Conservation (phyloP, 768 basidiomycete genomes). For the Austroboletus eburneus region DNA sequence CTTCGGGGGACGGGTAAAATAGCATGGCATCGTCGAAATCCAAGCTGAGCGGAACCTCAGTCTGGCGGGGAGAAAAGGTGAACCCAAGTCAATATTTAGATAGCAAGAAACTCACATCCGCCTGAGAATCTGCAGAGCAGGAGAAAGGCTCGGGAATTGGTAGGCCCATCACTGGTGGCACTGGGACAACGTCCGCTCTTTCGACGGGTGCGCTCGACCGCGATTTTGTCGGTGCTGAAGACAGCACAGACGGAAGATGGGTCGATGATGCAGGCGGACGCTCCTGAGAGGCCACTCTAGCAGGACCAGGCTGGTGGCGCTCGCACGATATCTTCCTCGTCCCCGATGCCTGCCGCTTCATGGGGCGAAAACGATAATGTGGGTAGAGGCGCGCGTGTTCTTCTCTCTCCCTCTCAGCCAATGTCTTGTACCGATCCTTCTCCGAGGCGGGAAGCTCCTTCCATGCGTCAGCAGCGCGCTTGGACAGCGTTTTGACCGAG, state of each 20-base stretch:
- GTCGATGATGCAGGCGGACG: neutral
- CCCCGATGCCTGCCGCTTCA: slow-evolving; percentile 33
- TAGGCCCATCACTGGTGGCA: neutral
- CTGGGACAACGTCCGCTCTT: neutral
- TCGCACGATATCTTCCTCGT: slow-evolving; percentile 17
- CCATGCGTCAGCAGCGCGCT: slow-evolving; percentile 77
- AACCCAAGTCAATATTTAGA: neutral
- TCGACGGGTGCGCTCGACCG: slow-evolving; percentile 5
- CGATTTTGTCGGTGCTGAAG: slow-evolving; percentile 2
- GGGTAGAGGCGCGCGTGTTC: slow-evolving; percentile 58
- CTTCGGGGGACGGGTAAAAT: slow-evolving; percentile 4
- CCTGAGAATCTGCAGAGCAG: neutral
- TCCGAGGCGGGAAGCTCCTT: slow-evolving; percentile 46
- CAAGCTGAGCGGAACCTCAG: neutral
- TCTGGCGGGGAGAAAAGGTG: neutral
- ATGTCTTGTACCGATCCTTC: slow-evolving; percentile 44
- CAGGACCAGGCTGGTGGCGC: slow-evolving; percentile 6
- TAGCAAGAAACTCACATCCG: slow-evolving; percentile 8
- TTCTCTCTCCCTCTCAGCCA: slow-evolving; percentile 53
- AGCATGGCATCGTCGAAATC: slow-evolving; percentile 1
- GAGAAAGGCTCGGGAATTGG: neutral
- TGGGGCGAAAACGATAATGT: slow-evolving; percentile 60
- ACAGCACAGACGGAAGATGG: slow-evolving; percentile 16
- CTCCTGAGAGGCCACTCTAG: slow-evolving; percentile 3
- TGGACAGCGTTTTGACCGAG: slow-evolving; percentile 60